Conservation (phyloP, 140 eudicot species). For the Senecio squalidus region DNA sequence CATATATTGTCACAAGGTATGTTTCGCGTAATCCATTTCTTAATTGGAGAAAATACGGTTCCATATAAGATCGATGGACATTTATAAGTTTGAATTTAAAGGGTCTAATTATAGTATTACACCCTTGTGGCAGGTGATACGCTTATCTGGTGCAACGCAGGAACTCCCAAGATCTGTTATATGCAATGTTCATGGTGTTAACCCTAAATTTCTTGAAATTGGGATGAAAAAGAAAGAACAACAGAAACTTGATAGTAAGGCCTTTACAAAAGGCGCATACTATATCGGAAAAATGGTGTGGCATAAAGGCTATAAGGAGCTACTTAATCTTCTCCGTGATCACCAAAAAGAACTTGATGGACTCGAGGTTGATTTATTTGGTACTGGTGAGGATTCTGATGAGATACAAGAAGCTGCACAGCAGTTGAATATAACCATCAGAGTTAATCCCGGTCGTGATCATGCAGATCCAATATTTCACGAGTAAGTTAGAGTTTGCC, state of each 20-base stretch:
- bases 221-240: conserved; percentile 64
- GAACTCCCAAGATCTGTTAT: conserved; percentile 88
- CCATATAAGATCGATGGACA: neutral
- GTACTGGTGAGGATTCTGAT: conserved; percentile 86
- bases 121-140: conserved; percentile 71
- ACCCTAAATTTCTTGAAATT: conserved; percentile 85
- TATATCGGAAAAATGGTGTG: conserved; percentile 97
- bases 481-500: conserved; percentile 53
- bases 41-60: neutral
- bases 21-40: conserved; percentile 4
- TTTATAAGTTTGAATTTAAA: neutral
- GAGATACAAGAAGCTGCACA: conserved; percentile 70
- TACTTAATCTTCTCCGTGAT: conserved; percentile 63
- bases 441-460: conserved; percentile 91
- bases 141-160: conserved; percentile 95
- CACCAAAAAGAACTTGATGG: conserved; percentile 74
- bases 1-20: conserved; percentile 93
- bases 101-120: neutral
- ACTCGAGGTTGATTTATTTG: conserved; percentile 77
- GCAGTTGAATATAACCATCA: conserved; percentile 51
- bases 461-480: conserved; percentile 97
- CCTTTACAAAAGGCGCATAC: conserved; percentile 78
- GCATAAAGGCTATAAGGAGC: conserved; percentile 94
- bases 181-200: conserved; percentile 99
- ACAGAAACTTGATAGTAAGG: conserved; percentile 40